Evolutionary conservation across 108 stramenopile genomes (phyloP), one percentile per base, ranked within the genome.

Genomic region (Aurantiochytrium sp.): DNA sequence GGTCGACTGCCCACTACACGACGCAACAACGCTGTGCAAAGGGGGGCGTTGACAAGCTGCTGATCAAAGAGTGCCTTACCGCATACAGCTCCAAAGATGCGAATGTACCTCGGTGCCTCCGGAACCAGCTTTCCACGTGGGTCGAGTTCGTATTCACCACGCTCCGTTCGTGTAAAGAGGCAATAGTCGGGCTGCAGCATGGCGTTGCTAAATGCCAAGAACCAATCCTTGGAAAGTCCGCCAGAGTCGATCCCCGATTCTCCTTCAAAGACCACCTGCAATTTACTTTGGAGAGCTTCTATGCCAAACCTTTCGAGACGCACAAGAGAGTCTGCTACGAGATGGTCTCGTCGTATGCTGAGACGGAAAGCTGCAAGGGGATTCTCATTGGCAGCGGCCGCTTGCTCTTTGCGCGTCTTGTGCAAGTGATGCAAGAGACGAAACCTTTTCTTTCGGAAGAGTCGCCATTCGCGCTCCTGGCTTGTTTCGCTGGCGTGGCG

Each of bases 221-320:
- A 90, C 90, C 90, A 90, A 69, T 90, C 90, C 29, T 88, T 88
- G 25, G 90, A 69, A 4, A 90, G 58, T 3, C 90, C 90, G 28
- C 90, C 90, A 19, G 49, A 35, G 58, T 90, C 90, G 21, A 90
- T 88, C 0, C 90, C 90, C 10, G 60, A 47, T 69, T 90, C 90
- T 4, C 90, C 90, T 10, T 57, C 64, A 29, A 72, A 90, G 4
- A 88, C 60, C 0, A 90, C 45, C 28, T 88, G 45, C 5, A 87
- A 21, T 83, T 83, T 83, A 18, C 73, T 18, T 12, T 5, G 5
- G 28, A 83, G 51, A 21, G 44, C 51, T n/a, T 47, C 18, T 0
- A 53, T 4, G 5, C 51, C 73, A 10, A 83, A 10, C 5, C 73
- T 10, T n/a, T 51, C 44, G 23, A 83, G 51, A 10, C 51, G 10